phyloP scores from a whole-genome alignment of 192 early-diverging fungal species.

The Linnemannia hyalina region DNA sequence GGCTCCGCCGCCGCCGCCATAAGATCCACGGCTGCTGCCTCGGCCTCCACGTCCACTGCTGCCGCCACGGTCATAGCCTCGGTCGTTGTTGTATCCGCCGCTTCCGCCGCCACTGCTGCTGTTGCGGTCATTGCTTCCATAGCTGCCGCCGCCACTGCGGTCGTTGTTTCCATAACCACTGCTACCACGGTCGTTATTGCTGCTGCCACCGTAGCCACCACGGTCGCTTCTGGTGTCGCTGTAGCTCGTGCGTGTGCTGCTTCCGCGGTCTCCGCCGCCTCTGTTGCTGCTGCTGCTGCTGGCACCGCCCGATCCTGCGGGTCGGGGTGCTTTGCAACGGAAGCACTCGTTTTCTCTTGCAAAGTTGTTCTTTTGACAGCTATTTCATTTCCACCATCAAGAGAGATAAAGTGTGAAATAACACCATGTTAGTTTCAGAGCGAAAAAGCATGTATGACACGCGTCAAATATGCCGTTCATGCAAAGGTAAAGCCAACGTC shows the following conservation, averaged over 20 bases:
- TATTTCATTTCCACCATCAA: constrained; percentile 17
- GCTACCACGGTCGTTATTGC: constrained; percentile 48
- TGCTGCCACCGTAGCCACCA: constrained; percentile 27
- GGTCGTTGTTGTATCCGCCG: constrained; percentile 3
- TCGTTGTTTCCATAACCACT: constrained; percentile 39
- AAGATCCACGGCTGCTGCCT: constrained; percentile 51
- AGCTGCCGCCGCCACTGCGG: constrained; percentile 9
- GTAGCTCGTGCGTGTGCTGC: constrained; percentile 35
- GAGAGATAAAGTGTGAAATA: background rate
- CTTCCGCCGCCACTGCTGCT: constrained; percentile 9
- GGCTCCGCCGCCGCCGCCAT: constrained; percentile 55
- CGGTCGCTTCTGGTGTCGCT: constrained; percentile 38
- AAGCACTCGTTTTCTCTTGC: constrained; percentile 73
- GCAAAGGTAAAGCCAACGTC: background rate
- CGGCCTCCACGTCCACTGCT: constrained; percentile 41
- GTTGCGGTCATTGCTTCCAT: constrained; percentile 15
- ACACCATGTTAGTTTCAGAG: background rate
- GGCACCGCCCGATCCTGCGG: constrained; percentile 55
- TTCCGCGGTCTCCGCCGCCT: constrained; percentile 56
- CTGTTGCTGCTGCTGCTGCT: constrained; percentile 53
- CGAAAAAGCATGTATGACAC: background rate
- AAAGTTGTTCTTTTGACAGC: constrained; percentile 78
- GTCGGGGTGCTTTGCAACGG: constrained; percentile 71
- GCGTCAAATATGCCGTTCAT: too few species aligned
- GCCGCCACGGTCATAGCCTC: constrained; percentile 23